phyloP scores from a whole-genome alignment of 441 rosid genomes.

The Erodium chrysanthum region DNA sequence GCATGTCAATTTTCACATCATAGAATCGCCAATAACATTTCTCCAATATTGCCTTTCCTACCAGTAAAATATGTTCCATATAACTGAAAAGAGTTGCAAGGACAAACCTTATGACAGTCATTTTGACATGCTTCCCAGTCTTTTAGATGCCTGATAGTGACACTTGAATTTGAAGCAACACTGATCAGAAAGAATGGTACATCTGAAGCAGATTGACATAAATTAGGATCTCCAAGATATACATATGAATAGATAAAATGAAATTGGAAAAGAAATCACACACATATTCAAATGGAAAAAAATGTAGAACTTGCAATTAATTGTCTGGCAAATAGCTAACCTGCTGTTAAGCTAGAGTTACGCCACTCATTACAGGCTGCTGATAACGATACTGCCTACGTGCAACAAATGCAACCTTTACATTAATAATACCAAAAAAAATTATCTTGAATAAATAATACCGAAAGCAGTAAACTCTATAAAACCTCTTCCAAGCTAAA shows the following conservation, averaged over 20 bases:
- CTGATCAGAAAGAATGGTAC: slow-evolving; percentile 70
- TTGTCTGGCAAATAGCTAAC: slow-evolving; percentile 26
- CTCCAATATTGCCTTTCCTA: slow-evolving; percentile 5
- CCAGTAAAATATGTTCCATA: slow-evolving; percentile 8
- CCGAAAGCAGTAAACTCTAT: slow-evolving; percentile 4
- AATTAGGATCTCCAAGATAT: slow-evolving; percentile 4
- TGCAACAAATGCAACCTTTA: slow-evolving; percentile 3
- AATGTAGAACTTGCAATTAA: slow-evolving; percentile 3
- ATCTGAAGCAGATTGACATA: slow-evolving; percentile 28
- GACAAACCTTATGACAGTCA: slow-evolving; percentile 65
- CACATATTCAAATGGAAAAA: slow-evolving; percentile 8
- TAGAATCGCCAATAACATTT: background rate
- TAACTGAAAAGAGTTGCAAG: slow-evolving; percentile 4
- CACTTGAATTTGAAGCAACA: slow-evolving; percentile 42
- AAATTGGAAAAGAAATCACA: background rate
- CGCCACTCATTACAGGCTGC: slow-evolving; percentile 83
- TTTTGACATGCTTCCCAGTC: slow-evolving; percentile 57
- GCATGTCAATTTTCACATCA: background rate
- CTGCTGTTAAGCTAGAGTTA: slow-evolving; percentile 56
- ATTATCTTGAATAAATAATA: slow-evolving; percentile 5
- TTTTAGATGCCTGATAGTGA: slow-evolving; percentile 52
- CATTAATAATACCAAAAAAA: slow-evolving; percentile 4
- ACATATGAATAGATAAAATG: background rate
- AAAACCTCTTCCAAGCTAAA: slow-evolving; percentile 59
- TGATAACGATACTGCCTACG: slow-evolving; percentile 66